Evolutionary conservation across 2,329 filamentous ascomycete species (phyloP).

Genomic region (Aspergillus arachidicola): DNA sequence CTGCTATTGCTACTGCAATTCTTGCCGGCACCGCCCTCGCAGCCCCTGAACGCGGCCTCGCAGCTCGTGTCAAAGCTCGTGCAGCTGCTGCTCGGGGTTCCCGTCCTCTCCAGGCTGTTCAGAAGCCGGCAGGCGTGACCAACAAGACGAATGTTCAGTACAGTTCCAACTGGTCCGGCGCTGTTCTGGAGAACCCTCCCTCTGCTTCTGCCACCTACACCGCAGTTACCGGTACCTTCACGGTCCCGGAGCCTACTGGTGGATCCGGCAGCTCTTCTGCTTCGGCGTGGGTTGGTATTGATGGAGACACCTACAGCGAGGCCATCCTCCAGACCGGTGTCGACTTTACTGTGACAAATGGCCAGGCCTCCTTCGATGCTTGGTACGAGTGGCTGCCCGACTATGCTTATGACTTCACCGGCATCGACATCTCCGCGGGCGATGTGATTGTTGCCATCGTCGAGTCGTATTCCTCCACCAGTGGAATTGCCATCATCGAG

Average conservation of each 20-base stretch:
- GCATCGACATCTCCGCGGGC: constrained; percentile 48
- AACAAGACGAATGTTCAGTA: constrained; percentile 50
- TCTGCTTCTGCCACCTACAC: background rate
- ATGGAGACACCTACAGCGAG: constrained; percentile 57
- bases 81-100: constrained; percentile 30
- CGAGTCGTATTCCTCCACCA: constrained; percentile 43
- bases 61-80: constrained; percentile 29
- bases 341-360: constrained; percentile 53
- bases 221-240: background rate
- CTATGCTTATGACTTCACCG: constrained; percentile 55
- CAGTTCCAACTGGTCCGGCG: constrained; percentile 61
- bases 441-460: constrained; percentile 47
- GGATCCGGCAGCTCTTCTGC: constrained; percentile 27
- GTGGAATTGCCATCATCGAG: constrained; percentile 50
- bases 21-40: constrained; percentile 48
- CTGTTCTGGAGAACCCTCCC: constrained; percentile 45
- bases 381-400: constrained; percentile 66
- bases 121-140: constrained; percentile 34
- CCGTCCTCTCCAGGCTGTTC: constrained; percentile 33
- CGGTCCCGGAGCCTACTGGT: background rate
- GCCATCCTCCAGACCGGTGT: constrained; percentile 61
- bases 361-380: constrained; percentile 51
- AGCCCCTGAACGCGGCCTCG: constrained; percentile 47
- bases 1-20: constrained; percentile 39
- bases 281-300: constrained; percentile 62